Base-by-base conservation (phyloP, 805 yeast species). In the Ogataea neopini region DNA sequence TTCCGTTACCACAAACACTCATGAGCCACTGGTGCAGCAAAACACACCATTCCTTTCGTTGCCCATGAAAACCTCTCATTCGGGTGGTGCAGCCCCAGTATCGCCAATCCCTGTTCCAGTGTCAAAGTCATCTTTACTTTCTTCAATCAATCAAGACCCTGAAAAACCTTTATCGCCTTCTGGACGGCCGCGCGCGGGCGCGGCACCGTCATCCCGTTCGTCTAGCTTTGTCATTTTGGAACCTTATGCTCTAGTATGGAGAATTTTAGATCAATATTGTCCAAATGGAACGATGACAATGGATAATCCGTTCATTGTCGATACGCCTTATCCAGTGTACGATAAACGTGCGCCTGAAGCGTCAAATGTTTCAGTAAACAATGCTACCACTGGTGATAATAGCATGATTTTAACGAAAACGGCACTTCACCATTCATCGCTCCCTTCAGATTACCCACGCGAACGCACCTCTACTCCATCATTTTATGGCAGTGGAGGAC, bases 261-360 rank as follows among this genome's bases (percentile, higher is more conserved):
- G 67, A 8, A 55, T 85, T 0, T 54, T 87, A 7, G 90, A 86
- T 49, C 68, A 68, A 17, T 76, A 74, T 56, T 86, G 69, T 59
- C 88, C 90, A 0, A 61, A 69, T n/a, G 88, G 89, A 0, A 86
- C 84, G 89, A 86, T 85, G 90, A 53, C 63, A 2, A 76, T 84
- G 74, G 67, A 69, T 14, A 88, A 84, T 42, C 85, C 92, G 0
- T 71, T 86, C 25, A 62, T 84, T 1, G 73, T 86, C 11, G 86
- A 77, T n/a, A 64, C 71, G 0, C 75, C 79, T 11, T 49, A 52
- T 19, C 53, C 57, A 20, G 35, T 49, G 20, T 25, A 32, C 22
- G 52, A 56, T 30, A 43, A 25, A 18, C 30, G 53, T 20, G 42
- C 43, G 7, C 10, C 40, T 5, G 30, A 19, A 22, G 30, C 36